Evolutionary conservation across 2,329 filamentous ascomycete species (phyloP), one percentile per base, ranked within the genome.

Genomic region (Alternaria consortialis): DNA sequence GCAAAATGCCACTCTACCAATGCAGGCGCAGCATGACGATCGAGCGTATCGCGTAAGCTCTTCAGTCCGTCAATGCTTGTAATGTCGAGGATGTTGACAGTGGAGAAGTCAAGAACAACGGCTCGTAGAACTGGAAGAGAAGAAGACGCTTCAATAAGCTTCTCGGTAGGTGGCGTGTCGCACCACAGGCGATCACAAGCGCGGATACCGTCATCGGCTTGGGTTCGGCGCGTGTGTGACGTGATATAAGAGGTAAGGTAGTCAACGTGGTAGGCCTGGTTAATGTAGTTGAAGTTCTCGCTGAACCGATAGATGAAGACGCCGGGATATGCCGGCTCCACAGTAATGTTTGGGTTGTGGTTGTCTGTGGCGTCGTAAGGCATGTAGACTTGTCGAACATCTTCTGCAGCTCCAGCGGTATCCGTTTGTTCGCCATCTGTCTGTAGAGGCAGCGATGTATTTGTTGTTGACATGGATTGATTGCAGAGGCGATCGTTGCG

Each of bases 241-340:
- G 90, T 90, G 47, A 97, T 87, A 68, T 88, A 87, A 2, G 85
- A 80, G 2, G 88, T 87, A 52, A 97, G 84, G 73, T 92, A 86
- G 72, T 97, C 92, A 47, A 96, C 86, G 62, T 94, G 92, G 74
- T 91, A 88, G 68, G 91, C 92, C 20, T 92, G 92, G 69, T 97
- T 97, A 64, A 93, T 92, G 74, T 97, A 97, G 81, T 94, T 96
- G 84, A 96, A 96, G 44, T 92, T 91, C 80, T 97, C 93, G 0
- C 90, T 90, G 79, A 97, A 97, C 43, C 93, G 89, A 81, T 97
- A 97, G 73, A 97, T 96, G 81, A 97, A 97, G 67, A 98, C 86
- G 46, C 94, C 94, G 0, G 94, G 93, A 46, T 74, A 69, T 8
- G 65, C 96, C 84, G 69, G 91, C 92, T 61, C 93, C 86, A 34